phyloP scores from a whole-genome alignment of 2,329 filamentous ascomycete species.

The Hypoxylon rubiginosum region DNA sequence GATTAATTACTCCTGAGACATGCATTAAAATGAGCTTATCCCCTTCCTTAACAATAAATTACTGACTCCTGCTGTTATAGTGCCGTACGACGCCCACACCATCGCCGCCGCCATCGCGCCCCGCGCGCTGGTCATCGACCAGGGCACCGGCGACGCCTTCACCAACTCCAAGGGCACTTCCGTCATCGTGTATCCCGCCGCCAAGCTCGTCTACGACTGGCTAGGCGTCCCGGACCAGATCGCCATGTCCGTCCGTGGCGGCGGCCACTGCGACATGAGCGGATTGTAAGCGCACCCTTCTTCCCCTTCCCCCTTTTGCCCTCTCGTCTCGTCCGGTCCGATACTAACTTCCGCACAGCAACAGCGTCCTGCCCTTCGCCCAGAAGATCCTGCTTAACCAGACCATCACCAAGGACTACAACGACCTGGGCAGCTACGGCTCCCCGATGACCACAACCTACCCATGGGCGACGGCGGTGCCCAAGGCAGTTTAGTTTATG shows the following conservation, averaged over 20 bases:
- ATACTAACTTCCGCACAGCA: constrained; percentile 47
- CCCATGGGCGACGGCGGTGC: constrained; percentile 60
- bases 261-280: constrained; percentile 63
- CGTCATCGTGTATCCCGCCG: constrained; percentile 65
- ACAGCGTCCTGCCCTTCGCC: constrained; percentile 63
- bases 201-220: constrained; percentile 67
- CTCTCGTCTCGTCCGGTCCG: not conserved
- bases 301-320: constrained; percentile 7
- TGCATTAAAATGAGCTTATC: too few species aligned
- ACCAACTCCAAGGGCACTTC: constrained; percentile 64
- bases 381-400: constrained; percentile 62
- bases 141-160: constrained; percentile 65
- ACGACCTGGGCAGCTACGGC: constrained; percentile 59
- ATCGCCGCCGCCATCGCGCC: constrained; percentile 71
- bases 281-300: constrained; percentile 57
- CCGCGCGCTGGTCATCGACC: constrained; percentile 67
- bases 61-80: too few species aligned
- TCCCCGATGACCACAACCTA: constrained; percentile 60
- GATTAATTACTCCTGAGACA: too few species aligned
- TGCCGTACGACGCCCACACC: constrained; percentile 70
- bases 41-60: too few species aligned
- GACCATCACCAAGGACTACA: constrained; percentile 61
- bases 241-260: constrained; percentile 61
- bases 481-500: constrained; percentile 42
- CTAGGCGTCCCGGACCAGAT: constrained; percentile 65